Evolutionary conservation across 148 eudicot species (phyloP), one percentile per base, ranked within the genome.

Genomic region (Bassia scoparia): DNA sequence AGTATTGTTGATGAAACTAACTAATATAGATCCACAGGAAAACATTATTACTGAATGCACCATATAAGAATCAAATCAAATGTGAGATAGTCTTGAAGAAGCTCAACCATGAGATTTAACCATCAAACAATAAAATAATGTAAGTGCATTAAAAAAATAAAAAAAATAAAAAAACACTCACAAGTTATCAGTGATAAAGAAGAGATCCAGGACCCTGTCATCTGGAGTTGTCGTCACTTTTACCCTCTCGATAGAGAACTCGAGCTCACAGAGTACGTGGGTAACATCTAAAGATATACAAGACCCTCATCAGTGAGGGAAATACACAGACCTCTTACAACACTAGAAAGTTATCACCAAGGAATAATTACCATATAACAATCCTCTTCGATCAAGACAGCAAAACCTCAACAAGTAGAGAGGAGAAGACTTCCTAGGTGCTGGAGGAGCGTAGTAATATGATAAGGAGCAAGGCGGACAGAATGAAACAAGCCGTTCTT

Each of bases 151-250:
- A n/a, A 63, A 34, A 26, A 52, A 44, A n/a, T 5, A 71, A 26
- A 13, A 58, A 35, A 10, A 64, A 64, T 3, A 3, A 15, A 70
- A 37, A 34, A 27, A 48, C 27, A 79, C 97, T 89, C 75, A 87
- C 97, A 86, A 68, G 82, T 85, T 85, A 78, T 91, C 94, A 30
- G 86, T 87, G 43, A 91, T 81, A 69, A 91, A 91, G 85, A 91
- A 89, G 72, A 91, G 86, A 73, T 89, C 94, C 72, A 87, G 76
- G 69, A 85, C 94, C 52, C 85, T 83, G 48, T 83, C 97, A 83
- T 91, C 97, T 41, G 94, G 97, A 23, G 85, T 89, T 16, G 97
- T 89, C 29, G 86, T 91, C 77, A 91, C 97, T 83, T 91, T 91
- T 48, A 91, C 94, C 81, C 84, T 82, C 81, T 91, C 90, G 76